Evolutionary conservation across 257 asterid species (phyloP).

Genomic region (Solanum virginianum): DNA sequence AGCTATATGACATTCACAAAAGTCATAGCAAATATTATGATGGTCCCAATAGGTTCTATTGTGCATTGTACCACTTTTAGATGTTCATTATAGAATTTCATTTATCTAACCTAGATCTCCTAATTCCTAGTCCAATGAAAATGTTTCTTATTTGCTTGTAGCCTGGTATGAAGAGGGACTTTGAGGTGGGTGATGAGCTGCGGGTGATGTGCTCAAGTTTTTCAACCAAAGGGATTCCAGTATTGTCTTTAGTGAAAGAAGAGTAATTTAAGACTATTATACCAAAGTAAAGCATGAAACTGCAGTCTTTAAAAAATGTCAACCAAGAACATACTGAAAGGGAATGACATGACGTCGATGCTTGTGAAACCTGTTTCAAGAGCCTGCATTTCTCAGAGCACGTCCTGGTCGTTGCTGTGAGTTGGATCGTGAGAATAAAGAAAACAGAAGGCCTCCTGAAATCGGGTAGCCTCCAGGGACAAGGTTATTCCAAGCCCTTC

Average conservation of each 20-base stretch:
- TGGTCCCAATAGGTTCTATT: background rate
- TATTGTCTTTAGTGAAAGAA: constrained; percentile 43
- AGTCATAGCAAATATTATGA: background rate
- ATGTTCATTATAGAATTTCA: background rate
- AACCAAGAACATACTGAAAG: background rate
- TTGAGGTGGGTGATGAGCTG: constrained; percentile 59
- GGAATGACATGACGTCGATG: background rate
- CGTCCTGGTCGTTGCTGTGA: background rate
- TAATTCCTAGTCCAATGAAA: background rate
- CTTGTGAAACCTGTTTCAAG: background rate
- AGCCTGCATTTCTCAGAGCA: background rate
- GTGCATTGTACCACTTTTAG: background rate
- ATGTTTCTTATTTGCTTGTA: constrained; percentile 14
- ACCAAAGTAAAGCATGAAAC: background rate
- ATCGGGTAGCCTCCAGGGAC: background rate
- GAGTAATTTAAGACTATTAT: background rate
- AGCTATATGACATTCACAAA: background rate
- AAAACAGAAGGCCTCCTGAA: background rate
- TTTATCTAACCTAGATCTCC: no score
- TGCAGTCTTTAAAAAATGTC: background rate
- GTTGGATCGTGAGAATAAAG: background rate
- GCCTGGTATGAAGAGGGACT: constrained; percentile 35
- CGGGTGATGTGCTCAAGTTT: constrained; percentile 64
- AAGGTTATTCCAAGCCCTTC: background rate
- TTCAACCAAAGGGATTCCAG: constrained; percentile 82